phyloP scores from a whole-genome alignment of 2,329 filamentous ascomycete genomes.

The Verticillium albo-atrum region DNA sequence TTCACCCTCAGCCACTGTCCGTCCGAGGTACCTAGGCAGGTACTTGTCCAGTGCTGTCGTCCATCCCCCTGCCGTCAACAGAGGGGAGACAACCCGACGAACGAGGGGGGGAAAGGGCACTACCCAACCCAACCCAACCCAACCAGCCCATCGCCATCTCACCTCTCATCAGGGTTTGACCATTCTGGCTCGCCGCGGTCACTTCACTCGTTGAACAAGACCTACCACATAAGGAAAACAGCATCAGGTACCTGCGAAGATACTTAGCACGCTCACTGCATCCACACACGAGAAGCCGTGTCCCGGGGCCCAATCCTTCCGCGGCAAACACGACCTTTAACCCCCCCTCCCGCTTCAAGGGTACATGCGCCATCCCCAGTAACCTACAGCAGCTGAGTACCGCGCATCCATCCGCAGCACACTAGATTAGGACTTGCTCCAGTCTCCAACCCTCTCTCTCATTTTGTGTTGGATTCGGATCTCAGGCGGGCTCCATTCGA shows the following conservation, averaged over 20 bases:
- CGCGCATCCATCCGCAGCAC: neutral
- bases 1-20: conserved; percentile 13
- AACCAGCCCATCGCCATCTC: neutral
- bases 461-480: neutral
- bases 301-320: neutral
- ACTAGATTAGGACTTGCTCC: neutral
- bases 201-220: no score
- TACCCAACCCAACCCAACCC: conserved; percentile 10
- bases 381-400: neutral
- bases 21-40: neutral
- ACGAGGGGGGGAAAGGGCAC: neutral
- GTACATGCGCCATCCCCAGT: neutral
- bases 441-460: neutral
- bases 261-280: neutral
- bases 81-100: neutral
- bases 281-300: neutral
- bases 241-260: no score
- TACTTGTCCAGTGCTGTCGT: neutral
- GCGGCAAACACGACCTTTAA: neutral
- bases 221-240: neutral
- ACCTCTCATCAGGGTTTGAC: neutral
- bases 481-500: neutral
- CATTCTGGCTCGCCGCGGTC: no score
- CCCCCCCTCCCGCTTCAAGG: neutral
- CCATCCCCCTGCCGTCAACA: neutral